Percentiles rank a stretch among this genome's conserved stretches.
These are phyloP conservation scores for Westerdykella ornata DNA, from an alignment of 2,329 filamentous ascomycete genomes.

Conservation along the genomic window DNA sequence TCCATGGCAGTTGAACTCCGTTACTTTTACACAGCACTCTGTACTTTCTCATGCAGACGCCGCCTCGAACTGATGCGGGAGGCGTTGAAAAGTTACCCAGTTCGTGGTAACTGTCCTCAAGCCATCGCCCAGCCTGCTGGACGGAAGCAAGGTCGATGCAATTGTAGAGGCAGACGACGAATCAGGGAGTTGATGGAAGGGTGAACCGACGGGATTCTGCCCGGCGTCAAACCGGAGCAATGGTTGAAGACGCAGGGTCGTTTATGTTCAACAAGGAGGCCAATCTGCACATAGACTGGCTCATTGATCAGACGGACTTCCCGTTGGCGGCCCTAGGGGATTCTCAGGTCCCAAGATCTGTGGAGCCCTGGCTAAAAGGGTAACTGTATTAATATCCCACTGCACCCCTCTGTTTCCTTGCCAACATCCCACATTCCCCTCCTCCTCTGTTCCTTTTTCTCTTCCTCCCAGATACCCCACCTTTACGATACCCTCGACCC, in stretches of 20 bases:
- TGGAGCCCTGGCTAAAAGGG: constrained; percentile 1
- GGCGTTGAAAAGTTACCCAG: neutral
- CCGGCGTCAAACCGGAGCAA: constrained; percentile 4
- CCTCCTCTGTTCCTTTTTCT: constrained; percentile 1
- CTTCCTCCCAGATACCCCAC: constrained; percentile 1
- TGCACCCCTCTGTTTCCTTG: neutral
- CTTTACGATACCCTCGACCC: neutral
- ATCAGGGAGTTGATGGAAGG: constrained; percentile 2
- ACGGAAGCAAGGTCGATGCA: constrained; percentile 1
- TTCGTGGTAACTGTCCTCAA: neutral
- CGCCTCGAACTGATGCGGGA: neutral
- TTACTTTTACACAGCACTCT: too few relatives aligned
- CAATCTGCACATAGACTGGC: constrained; percentile 3
- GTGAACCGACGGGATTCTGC: constrained; percentile 1
- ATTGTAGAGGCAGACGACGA: constrained; percentile 4
- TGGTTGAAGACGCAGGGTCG: constrained; percentile 12
- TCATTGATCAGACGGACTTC: neutral
- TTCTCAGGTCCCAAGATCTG: constrained; percentile 5
- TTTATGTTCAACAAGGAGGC: constrained; percentile 8
- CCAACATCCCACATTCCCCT: neutral
- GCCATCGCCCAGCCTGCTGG: constrained; percentile 10
- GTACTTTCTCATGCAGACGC: too few relatives aligned
- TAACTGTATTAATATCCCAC: constrained; percentile 6
- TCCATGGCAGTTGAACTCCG: too few relatives aligned
- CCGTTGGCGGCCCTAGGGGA: constrained; percentile 7